These are phyloP conservation scores for Pseudotsuga menziesii DNA, from an alignment of 75 land plant species.

Conservation along the genomic window DNA sequence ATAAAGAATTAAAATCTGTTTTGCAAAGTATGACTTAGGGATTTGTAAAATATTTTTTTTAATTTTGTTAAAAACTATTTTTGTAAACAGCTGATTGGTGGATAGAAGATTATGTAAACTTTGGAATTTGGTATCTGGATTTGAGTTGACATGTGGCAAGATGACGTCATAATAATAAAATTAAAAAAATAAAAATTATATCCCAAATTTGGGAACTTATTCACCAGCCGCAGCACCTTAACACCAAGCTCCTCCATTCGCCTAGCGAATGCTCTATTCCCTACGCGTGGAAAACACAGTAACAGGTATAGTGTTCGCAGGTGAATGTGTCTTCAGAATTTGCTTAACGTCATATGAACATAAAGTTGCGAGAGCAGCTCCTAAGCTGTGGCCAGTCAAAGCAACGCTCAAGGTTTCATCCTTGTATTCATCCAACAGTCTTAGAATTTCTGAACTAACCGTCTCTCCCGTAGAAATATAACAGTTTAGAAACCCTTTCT, in stretches of 20 bases:
- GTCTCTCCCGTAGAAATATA: not conserved
- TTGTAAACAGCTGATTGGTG: no score
- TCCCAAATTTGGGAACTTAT: conserved; percentile 48
- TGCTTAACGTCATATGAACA: conserved; percentile 63
- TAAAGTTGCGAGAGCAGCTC: conserved; percentile 57
- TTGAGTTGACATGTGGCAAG: no score
- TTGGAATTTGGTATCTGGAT: no score
- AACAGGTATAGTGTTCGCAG: conserved; percentile 28
- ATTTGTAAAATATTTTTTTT: no score
- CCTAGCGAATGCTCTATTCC: conserved; percentile 47
- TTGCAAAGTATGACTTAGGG: no score
- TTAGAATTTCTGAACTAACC: conserved; percentile 22
- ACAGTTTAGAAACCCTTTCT: not conserved
- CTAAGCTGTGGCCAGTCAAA: conserved; percentile 67
- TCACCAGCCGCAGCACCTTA: conserved; percentile 66
- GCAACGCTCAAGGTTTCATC: conserved; percentile 60
- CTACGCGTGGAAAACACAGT: conserved; percentile 65
- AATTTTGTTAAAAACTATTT: no score
- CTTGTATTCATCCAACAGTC: conserved; percentile 30
- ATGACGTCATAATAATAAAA: no score
- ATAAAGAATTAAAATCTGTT: no score
- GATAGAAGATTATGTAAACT: no score
- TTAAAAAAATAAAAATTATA: no score
- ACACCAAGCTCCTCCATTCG: conserved; percentile 56
- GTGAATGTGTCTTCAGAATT: conserved; percentile 23